Base-by-base conservation (phyloP, 495 filamentous ascomycete genomes). In the Penicillium bialowiezense region DNA sequence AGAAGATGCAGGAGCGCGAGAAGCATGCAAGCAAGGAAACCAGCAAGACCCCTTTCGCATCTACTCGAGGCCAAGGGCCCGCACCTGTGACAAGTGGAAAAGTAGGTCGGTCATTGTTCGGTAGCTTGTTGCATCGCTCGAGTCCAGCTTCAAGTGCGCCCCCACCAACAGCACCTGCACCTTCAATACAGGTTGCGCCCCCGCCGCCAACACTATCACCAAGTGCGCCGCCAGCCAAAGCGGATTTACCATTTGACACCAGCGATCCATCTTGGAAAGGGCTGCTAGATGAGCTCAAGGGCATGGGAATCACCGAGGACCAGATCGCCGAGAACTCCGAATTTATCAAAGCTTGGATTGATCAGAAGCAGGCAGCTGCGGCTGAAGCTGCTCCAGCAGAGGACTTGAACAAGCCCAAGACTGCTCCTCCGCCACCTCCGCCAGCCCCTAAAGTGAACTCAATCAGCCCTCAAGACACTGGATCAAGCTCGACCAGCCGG, bases 1-100 rank as follows among this genome's bases (percentile, higher is more conserved):
- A 96, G 74, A 97, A 96, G 72, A 85, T 98, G 74, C 85, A 91
- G 51, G 91, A 95, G 55, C 76, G 91, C 48, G 91, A 96, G 69
- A 96, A 96, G 80, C 87, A 89, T 67, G 90, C 90, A 7, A 90
- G 84, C 70, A 95, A 95, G 69, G 82, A 82, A 42, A 97, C 91
- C 7, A 81, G 68, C 54, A 78, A 80, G 54, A 91, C 85, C 13
- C 84, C 86, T 6, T 96, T 95, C 56, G 83, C 85, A 18, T 86
- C 84, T 7, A 55, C 74, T 26, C 63, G 72, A 18, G 73, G 75
- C 18, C 73, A 75, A 33, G 74, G 70, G 38, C 68, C 72, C 47
- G 65, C 69, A 15, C 68, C 68, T 6, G 52, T 73, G 60, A 66
- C 60, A 68, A 77, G 75, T 37, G 72, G 74, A 4, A 81, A 79